A percentile compares a stretch with the other conserved stretches of the same genome.
These are phyloP conservation scores for Penicillium nucicola DNA, from an alignment of 495 filamentous ascomycete genomes.

Conservation along the genomic window DNA sequence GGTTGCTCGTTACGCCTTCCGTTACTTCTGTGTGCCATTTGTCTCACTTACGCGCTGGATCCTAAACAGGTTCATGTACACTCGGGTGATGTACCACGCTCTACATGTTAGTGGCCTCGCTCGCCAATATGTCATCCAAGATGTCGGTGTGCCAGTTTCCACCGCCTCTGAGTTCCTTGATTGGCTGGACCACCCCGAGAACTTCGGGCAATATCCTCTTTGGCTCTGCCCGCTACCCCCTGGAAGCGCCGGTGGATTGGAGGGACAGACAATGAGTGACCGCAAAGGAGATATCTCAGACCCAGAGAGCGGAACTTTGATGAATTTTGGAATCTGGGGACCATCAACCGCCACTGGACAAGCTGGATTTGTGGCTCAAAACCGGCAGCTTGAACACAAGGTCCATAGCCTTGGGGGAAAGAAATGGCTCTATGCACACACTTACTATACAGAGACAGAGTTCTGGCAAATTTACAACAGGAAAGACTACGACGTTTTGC, in stretches of 20 bases:
- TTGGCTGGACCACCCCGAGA: slow-evolving; percentile 33
- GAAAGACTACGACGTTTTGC: slow-evolving; percentile 43
- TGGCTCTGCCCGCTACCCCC: slow-evolving; percentile 53
- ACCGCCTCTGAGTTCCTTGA: slow-evolving; percentile 47
- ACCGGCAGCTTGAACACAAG: slow-evolving; percentile 62
- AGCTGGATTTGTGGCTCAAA: slow-evolving; percentile 48
- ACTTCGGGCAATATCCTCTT: slow-evolving; percentile 52
- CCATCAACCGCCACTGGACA: slow-evolving; percentile 21
- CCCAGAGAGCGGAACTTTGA: slow-evolving; percentile 23
- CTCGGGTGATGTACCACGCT: slow-evolving; percentile 55
- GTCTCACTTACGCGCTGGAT: slow-evolving; percentile 50
- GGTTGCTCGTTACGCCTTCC: slow-evolving; percentile 48
- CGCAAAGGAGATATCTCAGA: slow-evolving; percentile 11
- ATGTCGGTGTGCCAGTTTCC: slow-evolving; percentile 51
- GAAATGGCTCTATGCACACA: slow-evolving; percentile 58
- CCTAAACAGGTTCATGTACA: slow-evolving; percentile 52
- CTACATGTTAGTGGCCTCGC: slow-evolving; percentile 50
- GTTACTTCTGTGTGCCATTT: slow-evolving; percentile 56
- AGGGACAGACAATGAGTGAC: slow-evolving; percentile 19
- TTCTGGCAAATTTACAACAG: slow-evolving; percentile 55
- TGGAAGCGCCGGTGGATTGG: slow-evolving; percentile 5
- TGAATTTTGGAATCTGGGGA: slow-evolving; percentile 57
- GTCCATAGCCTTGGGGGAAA: slow-evolving; percentile 63
- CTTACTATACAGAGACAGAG: slow-evolving; percentile 51
- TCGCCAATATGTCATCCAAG: slow-evolving; percentile 51